Conservation (phyloP, 208 protist species). For the Acanthamoeba healyi region DNA sequence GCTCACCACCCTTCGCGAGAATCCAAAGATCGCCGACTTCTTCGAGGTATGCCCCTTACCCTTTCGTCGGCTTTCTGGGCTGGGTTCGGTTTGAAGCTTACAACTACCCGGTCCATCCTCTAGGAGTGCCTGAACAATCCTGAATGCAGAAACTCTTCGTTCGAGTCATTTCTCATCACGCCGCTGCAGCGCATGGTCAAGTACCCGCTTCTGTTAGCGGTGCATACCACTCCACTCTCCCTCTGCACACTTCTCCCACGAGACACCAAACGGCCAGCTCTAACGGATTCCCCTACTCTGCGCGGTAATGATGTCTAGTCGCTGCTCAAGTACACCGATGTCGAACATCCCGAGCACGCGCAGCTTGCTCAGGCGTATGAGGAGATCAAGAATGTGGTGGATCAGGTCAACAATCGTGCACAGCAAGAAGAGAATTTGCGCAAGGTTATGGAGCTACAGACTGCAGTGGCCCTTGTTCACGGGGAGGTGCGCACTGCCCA, state of each 20-base stretch:
- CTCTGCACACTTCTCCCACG: not conserved
- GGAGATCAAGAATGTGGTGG: conserved; percentile 64
- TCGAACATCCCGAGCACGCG: conserved; percentile 44
- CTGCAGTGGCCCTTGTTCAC: not conserved
- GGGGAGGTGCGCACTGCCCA: conserved; percentile 5
- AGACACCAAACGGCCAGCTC: not conserved
- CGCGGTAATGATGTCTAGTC: not conserved
- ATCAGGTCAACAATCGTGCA: conserved; percentile 67
- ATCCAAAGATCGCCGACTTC: not conserved
- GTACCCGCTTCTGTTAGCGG: conserved; percentile 3
- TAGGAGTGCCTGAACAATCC: conserved; percentile 52
- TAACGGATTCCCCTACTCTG: no score
- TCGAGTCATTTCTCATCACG: conserved; percentile 70
- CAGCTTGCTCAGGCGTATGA: conserved; percentile 17
- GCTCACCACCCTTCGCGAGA: not conserved
- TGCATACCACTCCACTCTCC: not conserved
- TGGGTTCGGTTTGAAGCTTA: not conserved
- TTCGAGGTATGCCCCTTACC: conserved; percentile 12
- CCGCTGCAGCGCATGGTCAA: conserved; percentile 50
- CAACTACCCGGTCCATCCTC: no score
- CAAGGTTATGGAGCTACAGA: conserved; percentile 46
- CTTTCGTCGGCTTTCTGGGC: no score
- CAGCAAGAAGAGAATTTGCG: conserved; percentile 51
- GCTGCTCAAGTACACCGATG: conserved; percentile 36
- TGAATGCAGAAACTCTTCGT: not conserved